Evolutionary conservation across 2,329 filamentous ascomycete genomes (phyloP).

Genomic region (Xylariaceae sp.): DNA sequence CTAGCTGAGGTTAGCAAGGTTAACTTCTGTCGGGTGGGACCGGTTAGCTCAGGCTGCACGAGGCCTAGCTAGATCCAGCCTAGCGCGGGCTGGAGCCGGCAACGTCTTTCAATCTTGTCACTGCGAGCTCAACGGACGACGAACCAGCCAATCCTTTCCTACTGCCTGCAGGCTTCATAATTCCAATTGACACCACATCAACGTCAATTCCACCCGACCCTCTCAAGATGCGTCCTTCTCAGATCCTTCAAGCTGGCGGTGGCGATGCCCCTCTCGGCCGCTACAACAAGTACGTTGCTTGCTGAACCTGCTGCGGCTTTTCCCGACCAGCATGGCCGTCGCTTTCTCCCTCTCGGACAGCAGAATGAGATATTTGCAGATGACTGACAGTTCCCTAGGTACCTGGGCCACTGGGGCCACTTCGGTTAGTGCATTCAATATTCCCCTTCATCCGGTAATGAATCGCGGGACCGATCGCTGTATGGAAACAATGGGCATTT

Average conservation of each 20-base stretch:
- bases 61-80: slow-evolving; percentile 18
- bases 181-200: slow-evolving; percentile 29
- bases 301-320: slow-evolving; percentile 30
- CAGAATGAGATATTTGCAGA: slow-evolving; percentile 20
- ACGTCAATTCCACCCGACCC: slow-evolving; percentile 25
- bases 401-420: slow-evolving; percentile 67
- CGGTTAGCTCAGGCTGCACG: slow-evolving; percentile 13
- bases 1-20: neutral
- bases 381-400: slow-evolving; percentile 46
- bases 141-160: slow-evolving; percentile 18
- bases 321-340: slow-evolving; percentile 13
- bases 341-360: neutral
- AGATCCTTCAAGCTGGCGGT: slow-evolving; percentile 39
- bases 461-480: slow-evolving; percentile 1
- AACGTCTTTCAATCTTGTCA: slow-evolving; percentile 31
- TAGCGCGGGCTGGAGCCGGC: slow-evolving; percentile 13
- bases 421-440: slow-evolving; percentile 55
- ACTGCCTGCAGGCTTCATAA: slow-evolving; percentile 19
- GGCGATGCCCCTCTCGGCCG: slow-evolving; percentile 40
- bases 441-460: neutral
- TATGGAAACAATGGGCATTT: neutral
- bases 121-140: slow-evolving; percentile 19
- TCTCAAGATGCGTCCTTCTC: slow-evolving; percentile 44
- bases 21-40: no score
- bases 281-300: slow-evolving; percentile 39